Evolutionary conservation across 192 early-diverging fungal species (phyloP), one percentile per base, ranked within the genome.

Genomic region (Rhizoclosmatium sp.): DNA sequence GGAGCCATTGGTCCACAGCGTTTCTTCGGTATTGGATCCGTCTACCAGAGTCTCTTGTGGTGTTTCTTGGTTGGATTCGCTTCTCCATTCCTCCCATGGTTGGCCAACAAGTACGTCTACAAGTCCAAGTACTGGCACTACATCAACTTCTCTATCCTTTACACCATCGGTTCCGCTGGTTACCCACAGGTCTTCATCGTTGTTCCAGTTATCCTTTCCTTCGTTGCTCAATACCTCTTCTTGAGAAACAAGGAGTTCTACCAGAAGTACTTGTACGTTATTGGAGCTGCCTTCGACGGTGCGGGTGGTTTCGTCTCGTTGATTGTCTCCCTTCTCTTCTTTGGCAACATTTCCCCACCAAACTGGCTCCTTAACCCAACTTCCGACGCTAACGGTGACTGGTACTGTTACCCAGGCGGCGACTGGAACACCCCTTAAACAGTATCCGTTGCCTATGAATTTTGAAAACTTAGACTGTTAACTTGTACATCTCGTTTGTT

Each of bases 1-100:
- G 94, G 94, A n/a, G 86, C 90, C 10, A 92, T 95, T 71, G 92
- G 91, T 44, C 92, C 94, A 12, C 73, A 65, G 19, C 83, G 88
- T 21, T 89, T 93, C 84, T 93, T 93, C 74, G 85, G 85, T 41
- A 46, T 76, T 42, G 80, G 75, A 14, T 81, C 85, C n/a, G 49
- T 78, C 2, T 86, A 86, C 75, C 31, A 59, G 31, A 41, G 49
- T 14, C 39, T 85, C 58, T 61, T 82, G 2, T 84, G 75, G 78
- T 69, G 76, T 46, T 80, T 84, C 56, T 70, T 75, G 12, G 47
- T 81, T 65, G 87, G 87, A 19, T 19, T 78, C 3, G 48, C 85
- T 3, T 61, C 76, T 2, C 88, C 88, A 21, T 44, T 89, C 65
- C 4, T 66, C 2, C 79, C 82, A 9, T 85, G 79, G 79, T 41